Evolutionary conservation across 2,329 filamentous ascomycete species (phyloP).

Genomic region (Paraconiothyrium sp.): DNA sequence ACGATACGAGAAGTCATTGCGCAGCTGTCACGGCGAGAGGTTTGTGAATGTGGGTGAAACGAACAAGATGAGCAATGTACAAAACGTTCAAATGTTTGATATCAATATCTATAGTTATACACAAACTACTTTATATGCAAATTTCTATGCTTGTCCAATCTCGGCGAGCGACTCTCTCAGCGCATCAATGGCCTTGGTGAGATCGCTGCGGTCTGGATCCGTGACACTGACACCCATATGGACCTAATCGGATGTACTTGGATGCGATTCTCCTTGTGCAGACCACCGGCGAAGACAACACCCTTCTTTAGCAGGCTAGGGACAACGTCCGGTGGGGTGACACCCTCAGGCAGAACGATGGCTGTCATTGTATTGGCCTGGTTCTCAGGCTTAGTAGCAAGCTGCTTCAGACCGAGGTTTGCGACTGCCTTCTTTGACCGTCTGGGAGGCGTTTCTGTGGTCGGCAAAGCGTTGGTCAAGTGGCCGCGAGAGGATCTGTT

Average conservation of each 20-base stretch:
- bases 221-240: conserved; percentile 97
- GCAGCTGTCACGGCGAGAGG: no score
- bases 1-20: not conserved
- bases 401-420: conserved; percentile 84
- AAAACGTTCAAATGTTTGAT: not conserved
- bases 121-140: not conserved
- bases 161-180: conserved; percentile 79
- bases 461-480: conserved; percentile 83
- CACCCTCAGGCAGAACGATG: conserved; percentile 88
- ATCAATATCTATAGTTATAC: conserved; percentile 12
- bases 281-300: conserved; percentile 91
- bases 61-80: not conserved
- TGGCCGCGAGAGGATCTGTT: conserved; percentile 83
- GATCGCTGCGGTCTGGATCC: conserved; percentile 79
- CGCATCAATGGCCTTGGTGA: conserved; percentile 83
- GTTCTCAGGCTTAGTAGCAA: conserved; percentile 85
- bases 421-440: conserved; percentile 87
- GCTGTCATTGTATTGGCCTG: conserved; percentile 99
- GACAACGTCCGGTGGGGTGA: conserved; percentile 83
- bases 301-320: conserved; percentile 86
- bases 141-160: conserved; percentile 65
- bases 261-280: conserved; percentile 96
- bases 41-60: not conserved
- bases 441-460: conserved; percentile 81
- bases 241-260: conserved; percentile 94